Conservation (phyloP, 2,329 filamentous ascomycete genomes). For the Arachnopeziza araneosa region DNA sequence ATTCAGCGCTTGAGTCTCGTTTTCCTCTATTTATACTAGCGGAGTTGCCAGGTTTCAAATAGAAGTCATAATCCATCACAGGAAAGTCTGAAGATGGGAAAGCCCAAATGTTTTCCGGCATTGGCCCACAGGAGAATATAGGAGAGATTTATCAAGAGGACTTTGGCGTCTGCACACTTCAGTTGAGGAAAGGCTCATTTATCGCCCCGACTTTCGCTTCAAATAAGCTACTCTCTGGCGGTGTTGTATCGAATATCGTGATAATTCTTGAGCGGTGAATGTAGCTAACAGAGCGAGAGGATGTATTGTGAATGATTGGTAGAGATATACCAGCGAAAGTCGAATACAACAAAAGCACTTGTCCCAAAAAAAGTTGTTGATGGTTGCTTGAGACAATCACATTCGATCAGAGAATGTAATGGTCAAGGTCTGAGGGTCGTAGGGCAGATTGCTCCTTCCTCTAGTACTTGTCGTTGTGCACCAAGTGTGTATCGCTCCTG, state of each 20-base stretch:
- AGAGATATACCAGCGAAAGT: not conserved
- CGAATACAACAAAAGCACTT: not conserved
- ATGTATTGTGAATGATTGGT: not conserved
- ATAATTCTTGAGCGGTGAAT: not conserved
- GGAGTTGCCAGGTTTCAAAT: not conserved
- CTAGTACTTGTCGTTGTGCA: not conserved
- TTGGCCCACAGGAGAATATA: not conserved
- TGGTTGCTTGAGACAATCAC: not conserved
- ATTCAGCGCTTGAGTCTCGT: not conserved
- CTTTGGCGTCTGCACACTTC: not conserved
- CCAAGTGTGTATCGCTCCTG: not conserved
- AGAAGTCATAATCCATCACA: not conserved
- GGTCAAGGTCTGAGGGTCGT: too few species aligned
- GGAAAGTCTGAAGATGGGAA: not conserved
- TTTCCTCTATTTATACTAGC: not conserved
- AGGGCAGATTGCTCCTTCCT: not conserved
- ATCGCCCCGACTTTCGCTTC: not conserved
- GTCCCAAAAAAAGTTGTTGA: not conserved
- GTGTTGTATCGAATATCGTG: not conserved
- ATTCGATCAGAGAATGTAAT: not conserved
- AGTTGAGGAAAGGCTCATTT: not conserved
- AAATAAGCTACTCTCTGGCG: not conserved
- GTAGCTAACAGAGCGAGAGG: not conserved
- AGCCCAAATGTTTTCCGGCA: not conserved
- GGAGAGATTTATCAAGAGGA: not conserved